Evolutionary conservation across 2,329 filamentous ascomycete species (phyloP), one percentile per base, ranked within the genome.

Genomic region (Pseudogymnoascus pannorum): DNA sequence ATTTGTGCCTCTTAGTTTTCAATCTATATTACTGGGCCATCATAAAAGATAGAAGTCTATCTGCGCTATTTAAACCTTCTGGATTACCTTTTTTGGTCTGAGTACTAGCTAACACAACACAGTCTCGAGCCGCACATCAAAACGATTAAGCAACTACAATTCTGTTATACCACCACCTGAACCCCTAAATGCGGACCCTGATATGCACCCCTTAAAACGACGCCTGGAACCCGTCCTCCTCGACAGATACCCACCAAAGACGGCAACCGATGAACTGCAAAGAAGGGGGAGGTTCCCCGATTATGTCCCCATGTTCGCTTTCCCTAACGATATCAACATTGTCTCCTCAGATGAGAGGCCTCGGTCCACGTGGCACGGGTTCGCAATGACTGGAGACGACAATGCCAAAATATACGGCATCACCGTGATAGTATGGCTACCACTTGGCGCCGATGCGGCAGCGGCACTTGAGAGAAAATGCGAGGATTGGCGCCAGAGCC

Each of bases 291-390:
- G 84, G 62, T 97, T 99, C 71, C 94, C 94, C 0, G 94, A 99
- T 72, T 99, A 97, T 70, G 91, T 99, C 16, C 94, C 94, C 61
- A 97, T 99, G 94, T 99, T 99, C 75, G 92, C 94, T 60, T 99
- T 97, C 70, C 94, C 94, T 51, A 97, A 97, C 74, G 94, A 99
- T 73, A 94, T 99, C 68, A 92, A 92, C 65, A 94, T 99, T 59
- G 91, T 97, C 8, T 97, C 94, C 1, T 92, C 92, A 1, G 94
- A 99, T 70, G 91, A 96, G 72, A 84, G 92, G 64, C 94, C 94
- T 1, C 83, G 92, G 64, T 93, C 94, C n/a, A 97, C 92, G 22
- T 99, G 94, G 94, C 94, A 99, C 75, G 94, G 94, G 57, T 99
- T 99, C 72, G 92, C 91, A 64, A 97, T 99, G 94, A 99, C 94